phyloP scores from a whole-genome alignment of 257 asterid species.

The Solanum clarkiae region DNA sequence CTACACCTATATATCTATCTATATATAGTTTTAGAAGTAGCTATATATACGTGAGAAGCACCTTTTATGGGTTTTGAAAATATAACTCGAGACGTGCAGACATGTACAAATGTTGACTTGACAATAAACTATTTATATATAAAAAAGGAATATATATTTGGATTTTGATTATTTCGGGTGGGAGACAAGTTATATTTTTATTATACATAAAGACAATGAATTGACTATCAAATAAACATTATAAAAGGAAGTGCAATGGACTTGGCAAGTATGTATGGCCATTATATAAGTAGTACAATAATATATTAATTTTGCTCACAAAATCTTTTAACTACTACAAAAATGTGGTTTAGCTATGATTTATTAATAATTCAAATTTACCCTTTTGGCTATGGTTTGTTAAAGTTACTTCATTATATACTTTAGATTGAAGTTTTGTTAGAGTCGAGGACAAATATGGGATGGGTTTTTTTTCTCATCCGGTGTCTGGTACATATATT shows the following conservation, averaged over 20 bases:
- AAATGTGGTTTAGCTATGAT: background rate
- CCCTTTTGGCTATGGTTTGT: background rate
- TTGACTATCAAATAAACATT: background rate
- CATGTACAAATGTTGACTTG: background rate
- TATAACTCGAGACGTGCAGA: background rate
- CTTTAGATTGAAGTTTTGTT: background rate
- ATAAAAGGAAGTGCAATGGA: background rate
- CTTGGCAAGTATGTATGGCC: background rate
- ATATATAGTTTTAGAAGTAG: background rate
- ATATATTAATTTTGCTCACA: background rate
- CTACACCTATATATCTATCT: background rate
- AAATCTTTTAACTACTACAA: background rate
- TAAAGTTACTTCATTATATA: background rate
- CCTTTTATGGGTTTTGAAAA: background rate
- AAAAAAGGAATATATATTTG: background rate
- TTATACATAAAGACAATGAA: background rate
- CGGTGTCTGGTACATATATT: too few relatives aligned
- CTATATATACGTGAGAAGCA: conserved; percentile 2
- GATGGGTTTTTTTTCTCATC: background rate
- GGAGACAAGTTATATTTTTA: background rate
- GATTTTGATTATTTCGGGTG: background rate
- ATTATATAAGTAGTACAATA: too few relatives aligned
- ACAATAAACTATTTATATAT: background rate
- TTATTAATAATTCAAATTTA: background rate
- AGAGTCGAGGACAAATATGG: background rate